phyloP scores from a whole-genome alignment of 2,329 filamentous ascomycete genomes.

The Exophiala sideris region DNA sequence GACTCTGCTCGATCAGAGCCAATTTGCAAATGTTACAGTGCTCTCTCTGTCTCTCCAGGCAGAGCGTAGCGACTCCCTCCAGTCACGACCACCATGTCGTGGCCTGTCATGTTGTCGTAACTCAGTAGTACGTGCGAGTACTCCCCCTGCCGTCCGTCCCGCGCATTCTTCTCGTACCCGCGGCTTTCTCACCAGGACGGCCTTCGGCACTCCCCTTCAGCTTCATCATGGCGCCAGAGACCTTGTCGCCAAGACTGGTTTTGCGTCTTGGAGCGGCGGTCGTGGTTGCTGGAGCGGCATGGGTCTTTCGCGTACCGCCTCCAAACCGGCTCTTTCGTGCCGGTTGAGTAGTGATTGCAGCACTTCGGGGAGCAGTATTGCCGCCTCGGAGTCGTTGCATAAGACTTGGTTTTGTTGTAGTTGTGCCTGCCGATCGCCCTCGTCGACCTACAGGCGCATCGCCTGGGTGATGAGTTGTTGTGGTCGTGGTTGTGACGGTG shows the following conservation, averaged over 20 bases:
- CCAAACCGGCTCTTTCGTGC: constrained; percentile 21
- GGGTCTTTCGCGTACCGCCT: constrained; percentile 1
- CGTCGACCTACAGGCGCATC: not conserved
- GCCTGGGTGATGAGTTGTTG: constrained; percentile 17
- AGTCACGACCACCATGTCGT: constrained; percentile 1
- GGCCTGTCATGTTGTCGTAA: not conserved
- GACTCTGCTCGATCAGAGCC: constrained; percentile 1
- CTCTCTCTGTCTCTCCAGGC: constrained; percentile 18
- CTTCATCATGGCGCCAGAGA: constrained; percentile 71
- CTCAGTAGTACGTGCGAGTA: constrained; percentile 26
- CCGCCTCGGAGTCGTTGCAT: constrained; percentile 52
- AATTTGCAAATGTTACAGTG: constrained; percentile 8
- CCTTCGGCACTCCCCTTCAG: constrained; percentile 67
- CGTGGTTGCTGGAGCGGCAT: constrained; percentile 7
- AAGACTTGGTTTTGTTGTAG: constrained; percentile 46
- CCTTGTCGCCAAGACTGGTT: constrained; percentile 69
- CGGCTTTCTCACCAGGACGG: constrained; percentile 70
- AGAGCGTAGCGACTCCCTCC: constrained; percentile 15
- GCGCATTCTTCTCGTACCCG: constrained; percentile 69
- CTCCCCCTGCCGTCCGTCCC: constrained; percentile 65
- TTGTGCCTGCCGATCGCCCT: constrained; percentile 24
- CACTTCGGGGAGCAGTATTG: constrained; percentile 37
- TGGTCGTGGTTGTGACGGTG: constrained; percentile 21
- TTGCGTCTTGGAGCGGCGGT: constrained; percentile 62
- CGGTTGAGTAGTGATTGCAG: constrained; percentile 42